These are phyloP conservation scores for Middelhovenomyces tepae DNA, from an alignment of 805 yeast species.

Conservation along the genomic window DNA sequence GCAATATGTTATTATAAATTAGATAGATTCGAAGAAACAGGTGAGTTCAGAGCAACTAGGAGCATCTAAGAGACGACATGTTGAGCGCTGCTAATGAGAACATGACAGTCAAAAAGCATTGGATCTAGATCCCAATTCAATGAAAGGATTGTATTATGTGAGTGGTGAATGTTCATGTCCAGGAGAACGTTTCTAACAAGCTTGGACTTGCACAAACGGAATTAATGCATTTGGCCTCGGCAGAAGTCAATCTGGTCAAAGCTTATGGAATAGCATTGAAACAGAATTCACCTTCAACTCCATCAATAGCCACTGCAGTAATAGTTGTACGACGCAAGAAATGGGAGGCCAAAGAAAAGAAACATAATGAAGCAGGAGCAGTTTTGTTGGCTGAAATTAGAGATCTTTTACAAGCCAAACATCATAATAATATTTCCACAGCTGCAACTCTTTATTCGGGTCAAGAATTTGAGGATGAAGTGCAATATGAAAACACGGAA, in stretches of 20 bases:
- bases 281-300: conserved; percentile 21
- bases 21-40: conserved; percentile 17
- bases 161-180: conserved; percentile 2
- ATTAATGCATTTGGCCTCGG: conserved; percentile 21
- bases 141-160: conserved; percentile 21
- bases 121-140: conserved; percentile 18
- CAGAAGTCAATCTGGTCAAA: conserved; percentile 17
- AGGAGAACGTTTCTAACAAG: conserved; percentile 5
- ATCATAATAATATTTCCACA: conserved; percentile 7
- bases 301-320: conserved; percentile 18
- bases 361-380: conserved; percentile 15
- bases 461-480: conserved; percentile 17
- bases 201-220: conserved; percentile 22
- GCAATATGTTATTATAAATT: conserved; percentile 21
- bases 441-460: conserved; percentile 9
- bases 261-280: conserved; percentile 24
- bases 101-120: conserved; percentile 22
- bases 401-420: conserved; percentile 14
- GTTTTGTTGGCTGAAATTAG: conserved; percentile 20
- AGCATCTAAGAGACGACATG: not conserved
- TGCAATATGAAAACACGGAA: conserved; percentile 13
- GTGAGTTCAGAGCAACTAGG: conserved; percentile 3
- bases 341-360: conserved; percentile 22
- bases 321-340: conserved; percentile 18
- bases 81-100: conserved; percentile 7